A percentile compares a stretch with the other conserved stretches of the same genome.
phyloP scores from a whole-genome alignment of 169 alveolate genomes.

The Cytauxzoon felis region DNA sequence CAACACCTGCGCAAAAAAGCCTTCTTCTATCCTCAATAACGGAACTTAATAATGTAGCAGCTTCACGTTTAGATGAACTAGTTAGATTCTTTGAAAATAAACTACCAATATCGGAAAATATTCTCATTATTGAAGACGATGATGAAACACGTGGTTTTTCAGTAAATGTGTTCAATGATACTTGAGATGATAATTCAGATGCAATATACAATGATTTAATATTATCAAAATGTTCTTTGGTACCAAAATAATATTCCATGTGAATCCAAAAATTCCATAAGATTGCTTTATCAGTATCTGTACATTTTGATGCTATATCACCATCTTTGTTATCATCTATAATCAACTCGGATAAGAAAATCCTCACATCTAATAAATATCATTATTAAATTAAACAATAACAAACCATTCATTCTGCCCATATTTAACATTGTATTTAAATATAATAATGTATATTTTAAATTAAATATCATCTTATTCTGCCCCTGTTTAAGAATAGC shows the following conservation, averaged over 20 bases:
- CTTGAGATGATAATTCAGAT: constrained; percentile 18
- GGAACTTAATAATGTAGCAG: constrained; percentile 17
- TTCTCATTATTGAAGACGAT: not conserved
- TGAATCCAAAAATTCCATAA: constrained; percentile 58
- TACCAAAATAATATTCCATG: constrained; percentile 48
- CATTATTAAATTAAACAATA: not conserved
- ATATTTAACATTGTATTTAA: constrained; percentile 30
- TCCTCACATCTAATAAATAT: constrained; percentile 22
- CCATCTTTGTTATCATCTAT: constrained; percentile 21
- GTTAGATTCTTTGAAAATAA: constrained; percentile 15
- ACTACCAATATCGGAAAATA: constrained; percentile 39
- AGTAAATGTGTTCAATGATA: constrained; percentile 46
- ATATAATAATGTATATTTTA: constrained; percentile 45
- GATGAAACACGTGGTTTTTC: constrained; percentile 15
- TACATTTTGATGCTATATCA: constrained; percentile 23
- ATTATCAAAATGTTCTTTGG: constrained; percentile 16
- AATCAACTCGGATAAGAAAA: constrained; percentile 23
- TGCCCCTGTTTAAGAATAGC: constrained; percentile 39
- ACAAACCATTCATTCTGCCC: constrained; percentile 20
- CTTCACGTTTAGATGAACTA: constrained; percentile 33
- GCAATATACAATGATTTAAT: constrained; percentile 26
- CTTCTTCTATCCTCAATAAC: constrained; percentile 19
- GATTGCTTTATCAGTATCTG: constrained; percentile 19
- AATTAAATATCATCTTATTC: constrained; percentile 33
- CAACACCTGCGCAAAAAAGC: constrained; percentile 53